Evolutionary conservation across 31 red algal species (phyloP), one percentile per base, ranked within the genome.

Genomic region (Endocladia muricata): DNA sequence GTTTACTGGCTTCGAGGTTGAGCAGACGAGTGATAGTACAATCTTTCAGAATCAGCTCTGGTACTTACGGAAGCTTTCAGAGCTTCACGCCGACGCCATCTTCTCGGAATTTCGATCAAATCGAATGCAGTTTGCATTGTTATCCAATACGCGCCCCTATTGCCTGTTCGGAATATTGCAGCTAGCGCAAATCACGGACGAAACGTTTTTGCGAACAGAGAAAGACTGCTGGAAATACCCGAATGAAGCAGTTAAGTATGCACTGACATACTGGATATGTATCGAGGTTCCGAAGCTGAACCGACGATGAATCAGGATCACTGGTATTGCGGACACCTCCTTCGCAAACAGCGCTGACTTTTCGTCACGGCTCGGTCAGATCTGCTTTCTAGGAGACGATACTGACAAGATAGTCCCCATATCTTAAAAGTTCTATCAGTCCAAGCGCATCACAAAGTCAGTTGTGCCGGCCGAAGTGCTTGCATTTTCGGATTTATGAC

Each of bases 71-170:
- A 78, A 78, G 34, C 74, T 78, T n/a, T 55, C 62, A 41, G 38
- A 76, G 56, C 55, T 65, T 3, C 13, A 28, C 34, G 17, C 33
- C 4, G 28, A 38, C 19, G 74, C 74, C 29, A 48, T 0, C 21
- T 78, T 78, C 41, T 48, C 37, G 25, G 3, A 47, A 44, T 78
- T 78, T 37, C 57, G 74, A 41, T 78, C 74, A n/a, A 78, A 64
- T 0, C 55, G 74, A 22, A 78, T 78, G 74, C 62, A 65, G 74
- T 34, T 78, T 34, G 58, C 74, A 0, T 78, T 1, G 0, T 37
- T 78, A n/a, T 25, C 42, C 0, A 43, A 58, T 37, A 75, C 71
- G 13, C 43, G 71, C 37, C 71, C n/a, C 19, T 21, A 75, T 0
- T 75, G 15, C 23, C 33, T 75, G 3, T 57, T 75, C 33, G 0